These are phyloP conservation scores for Phytophthora kernoviae DNA, from an alignment of 352 stramenopile species.

Conservation along the genomic window DNA sequence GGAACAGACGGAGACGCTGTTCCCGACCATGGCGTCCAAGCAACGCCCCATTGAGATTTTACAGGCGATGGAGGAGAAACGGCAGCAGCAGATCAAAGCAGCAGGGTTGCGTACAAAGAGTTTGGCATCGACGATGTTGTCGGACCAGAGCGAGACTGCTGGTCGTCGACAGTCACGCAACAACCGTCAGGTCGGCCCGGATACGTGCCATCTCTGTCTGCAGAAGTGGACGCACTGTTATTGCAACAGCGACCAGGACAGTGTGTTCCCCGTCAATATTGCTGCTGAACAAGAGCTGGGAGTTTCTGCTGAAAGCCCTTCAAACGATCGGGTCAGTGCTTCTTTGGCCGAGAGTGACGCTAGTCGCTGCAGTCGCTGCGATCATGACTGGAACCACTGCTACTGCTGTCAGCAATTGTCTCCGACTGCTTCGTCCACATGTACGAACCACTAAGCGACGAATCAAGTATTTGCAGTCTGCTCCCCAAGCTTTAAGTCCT, in stretches of 20 bases:
- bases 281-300: slow-evolving; percentile 14
- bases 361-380: slow-evolving; percentile 73
- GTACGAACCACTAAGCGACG: slow-evolving; percentile 51
- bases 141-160: slow-evolving; percentile 41
- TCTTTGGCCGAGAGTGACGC: slow-evolving; percentile 63
- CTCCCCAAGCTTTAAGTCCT: neutral
- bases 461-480: neutral
- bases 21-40: slow-evolving; percentile 57
- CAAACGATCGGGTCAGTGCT: slow-evolving; percentile 33
- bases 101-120: slow-evolving; percentile 62
- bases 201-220: slow-evolving; percentile 78
- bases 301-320: slow-evolving; percentile 12
- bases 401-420: slow-evolving; percentile 80
- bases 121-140: slow-evolving; percentile 44
- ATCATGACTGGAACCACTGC: slow-evolving; percentile 73
- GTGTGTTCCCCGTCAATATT: slow-evolving; percentile 53
- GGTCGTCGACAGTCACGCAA: slow-evolving; percentile 36
- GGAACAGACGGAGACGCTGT: slow-evolving; percentile 57
- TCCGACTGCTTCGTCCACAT: slow-evolving; percentile 65
- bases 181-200: slow-evolving; percentile 56
- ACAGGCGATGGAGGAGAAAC: slow-evolving; percentile 72
- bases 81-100: slow-evolving; percentile 73
- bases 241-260: slow-evolving; percentile 84
- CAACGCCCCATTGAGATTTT: slow-evolving; percentile 65
- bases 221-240: slow-evolving; percentile 91